A percentile compares a stretch with the other conserved stretches of the same genome.
phyloP scores from a whole-genome alignment of 371 early-diverging fungal genomes.

The Mortierella sp. region DNA sequence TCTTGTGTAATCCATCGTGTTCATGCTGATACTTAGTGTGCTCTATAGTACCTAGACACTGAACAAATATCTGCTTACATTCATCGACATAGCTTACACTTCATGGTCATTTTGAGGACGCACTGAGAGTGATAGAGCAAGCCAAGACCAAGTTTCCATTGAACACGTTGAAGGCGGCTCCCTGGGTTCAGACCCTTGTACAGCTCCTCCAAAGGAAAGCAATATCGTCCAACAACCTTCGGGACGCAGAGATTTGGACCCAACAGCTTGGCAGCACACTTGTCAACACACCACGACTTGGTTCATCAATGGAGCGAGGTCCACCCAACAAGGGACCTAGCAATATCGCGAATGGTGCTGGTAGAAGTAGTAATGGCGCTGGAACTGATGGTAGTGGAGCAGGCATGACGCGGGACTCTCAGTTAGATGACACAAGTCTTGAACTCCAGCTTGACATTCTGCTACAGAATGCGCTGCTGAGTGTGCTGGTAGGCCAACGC shows the following conservation, averaged over 20 bases:
- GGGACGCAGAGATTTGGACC: conserved; percentile 41
- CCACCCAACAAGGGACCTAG: not conserved
- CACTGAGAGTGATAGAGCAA: conserved; percentile 46
- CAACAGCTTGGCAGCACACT: conserved; percentile 36
- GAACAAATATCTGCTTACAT: not conserved
- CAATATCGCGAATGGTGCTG: not conserved
- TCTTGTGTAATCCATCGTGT: too few relatives aligned
- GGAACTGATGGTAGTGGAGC: not conserved
- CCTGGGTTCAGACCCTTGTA: conserved; percentile 47
- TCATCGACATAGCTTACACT: conserved; percentile 20
- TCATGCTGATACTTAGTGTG: not conserved
- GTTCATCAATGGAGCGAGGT: not conserved
- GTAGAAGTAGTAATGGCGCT: not conserved
- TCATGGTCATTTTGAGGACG: conserved; percentile 34
- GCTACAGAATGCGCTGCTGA: conserved; percentile 31
- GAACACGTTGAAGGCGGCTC: conserved; percentile 31
- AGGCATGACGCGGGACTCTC: conserved; percentile 9
- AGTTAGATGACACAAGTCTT: conserved; percentile 30
- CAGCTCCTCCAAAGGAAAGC: conserved; percentile 47
- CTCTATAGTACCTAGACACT: too few relatives aligned
- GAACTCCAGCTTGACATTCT: conserved; percentile 45
- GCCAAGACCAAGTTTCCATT: conserved; percentile 41
- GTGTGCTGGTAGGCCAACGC: conserved; percentile 25
- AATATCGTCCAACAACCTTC: conserved; percentile 25
- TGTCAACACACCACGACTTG: conserved; percentile 17